Conservation (phyloP, 345 rosid species). For the thale cress (Arabidopsis thaliana) region DNA sequence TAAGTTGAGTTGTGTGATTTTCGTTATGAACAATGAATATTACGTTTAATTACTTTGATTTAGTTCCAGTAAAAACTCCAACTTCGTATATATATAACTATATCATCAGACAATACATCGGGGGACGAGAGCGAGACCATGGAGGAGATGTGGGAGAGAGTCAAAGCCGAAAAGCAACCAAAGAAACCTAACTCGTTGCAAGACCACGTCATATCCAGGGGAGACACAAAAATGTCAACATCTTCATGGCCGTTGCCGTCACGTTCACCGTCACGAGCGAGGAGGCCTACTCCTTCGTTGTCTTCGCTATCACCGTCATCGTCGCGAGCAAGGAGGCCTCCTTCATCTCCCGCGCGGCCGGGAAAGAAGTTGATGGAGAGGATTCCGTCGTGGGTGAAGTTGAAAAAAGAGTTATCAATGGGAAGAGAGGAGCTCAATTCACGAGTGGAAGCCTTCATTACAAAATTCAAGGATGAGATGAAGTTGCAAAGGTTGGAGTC, state of each 20-base stretch:
- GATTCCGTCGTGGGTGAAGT: conserved; percentile 50
- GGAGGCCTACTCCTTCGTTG: neutral
- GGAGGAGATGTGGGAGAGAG: conserved; percentile 44
- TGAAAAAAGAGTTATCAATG: conserved; percentile 70
- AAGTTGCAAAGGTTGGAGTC: conserved; percentile 80
- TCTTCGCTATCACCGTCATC: conserved; percentile 11
- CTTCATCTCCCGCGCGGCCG: conserved; percentile 14
- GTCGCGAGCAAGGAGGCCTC: conserved; percentile 14
- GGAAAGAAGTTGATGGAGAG: conserved; percentile 64
- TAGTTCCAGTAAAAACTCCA: neutral
- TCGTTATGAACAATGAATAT: neutral
- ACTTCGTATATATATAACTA: neutral
- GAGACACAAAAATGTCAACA: conserved; percentile 52
- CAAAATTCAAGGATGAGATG: conserved; percentile 81
- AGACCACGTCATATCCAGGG: neutral
- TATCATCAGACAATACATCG: conserved; percentile 28
- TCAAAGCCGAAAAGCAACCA: conserved; percentile 53
- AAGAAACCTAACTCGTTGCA: conserved; percentile 66
- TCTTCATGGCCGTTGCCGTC: conserved; percentile 12
- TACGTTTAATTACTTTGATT: neutral
- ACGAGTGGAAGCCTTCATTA: conserved; percentile 83
- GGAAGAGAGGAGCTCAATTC: conserved; percentile 85
- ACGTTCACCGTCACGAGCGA: neutral
- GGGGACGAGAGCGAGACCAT: conserved; percentile 42
- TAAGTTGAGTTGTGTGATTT: neutral